Conservation (phyloP, 2,329 filamentous ascomycete genomes). For the Fusarium gaditjirri region DNA sequence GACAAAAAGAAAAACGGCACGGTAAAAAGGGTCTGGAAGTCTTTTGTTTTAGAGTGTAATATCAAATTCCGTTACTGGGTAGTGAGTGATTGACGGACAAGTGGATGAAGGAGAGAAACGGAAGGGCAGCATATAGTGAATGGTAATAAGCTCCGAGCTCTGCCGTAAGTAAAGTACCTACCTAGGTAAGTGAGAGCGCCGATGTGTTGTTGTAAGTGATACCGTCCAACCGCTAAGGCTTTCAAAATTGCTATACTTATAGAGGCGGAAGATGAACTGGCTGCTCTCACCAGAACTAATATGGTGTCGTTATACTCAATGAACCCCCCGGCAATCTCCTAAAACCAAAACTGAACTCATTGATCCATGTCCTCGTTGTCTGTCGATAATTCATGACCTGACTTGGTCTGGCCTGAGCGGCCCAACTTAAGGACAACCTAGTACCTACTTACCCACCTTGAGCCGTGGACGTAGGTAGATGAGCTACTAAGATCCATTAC, state of each 20-base stretch:
- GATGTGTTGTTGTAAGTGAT: slow-evolving; percentile 11
- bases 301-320: neutral
- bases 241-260: neutral
- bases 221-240: neutral
- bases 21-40: slow-evolving; percentile 15
- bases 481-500: slow-evolving; percentile 11
- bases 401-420: slow-evolving; percentile 33
- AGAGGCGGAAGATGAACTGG: neutral
- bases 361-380: slow-evolving; percentile 21
- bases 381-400: slow-evolving; percentile 39
- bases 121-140: neutral
- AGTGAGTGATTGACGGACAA: neutral
- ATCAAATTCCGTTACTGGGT: neutral
- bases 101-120: slow-evolving; percentile 25
- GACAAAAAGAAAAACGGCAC: neutral
- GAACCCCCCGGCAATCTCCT: neutral
- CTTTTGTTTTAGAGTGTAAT: neutral
- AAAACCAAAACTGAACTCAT: slow-evolving; percentile 1
- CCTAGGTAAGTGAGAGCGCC: neutral
- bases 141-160: slow-evolving; percentile 9
- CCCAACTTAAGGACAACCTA: slow-evolving; percentile 19
- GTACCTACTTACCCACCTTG: neutral
- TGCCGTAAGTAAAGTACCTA: neutral
- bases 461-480: neutral
- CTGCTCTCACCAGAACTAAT: neutral